Base-by-base conservation (phyloP, 371 early-diverging fungal species). In the Mucor saturninus region DNA sequence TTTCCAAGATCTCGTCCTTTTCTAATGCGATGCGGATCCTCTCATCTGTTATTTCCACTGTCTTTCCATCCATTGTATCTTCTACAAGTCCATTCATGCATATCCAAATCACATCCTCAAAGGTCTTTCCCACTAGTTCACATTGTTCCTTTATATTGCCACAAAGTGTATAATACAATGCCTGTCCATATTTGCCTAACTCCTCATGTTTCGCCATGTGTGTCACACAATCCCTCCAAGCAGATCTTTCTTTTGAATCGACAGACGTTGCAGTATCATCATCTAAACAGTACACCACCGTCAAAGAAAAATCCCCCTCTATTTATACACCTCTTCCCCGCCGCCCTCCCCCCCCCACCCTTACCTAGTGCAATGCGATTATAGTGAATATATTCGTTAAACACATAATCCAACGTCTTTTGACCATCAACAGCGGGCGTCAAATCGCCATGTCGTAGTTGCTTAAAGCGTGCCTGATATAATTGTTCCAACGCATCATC, bases 101-200 rank as follows among this genome's bases (percentile, higher is more conserved):
- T 0, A 69, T 61, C 79, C 79, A 79, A 11, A 79, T 46, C 1
- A 75, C 59, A 54, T 74, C 74, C 54, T 79, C 75, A 74, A 74
- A 79, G 2, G 74, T 69, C 21, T 69, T 42, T 38, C 76, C 72
- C 35, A 63, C 53, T 38, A 39, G 45, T 11, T 64, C 10, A 21
- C 59, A 64, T 14, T 60, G 46, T 2, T 63, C 51, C 0, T 11
- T n/a, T 51, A 56, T n/a, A 13, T 43, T 43, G 13, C 64, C 64
- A 14, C 42, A 51, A 40, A 63, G 37, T 14, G 37, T 31, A 35
- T 32, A 30, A 31, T 32, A 43, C 3, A 56, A 43, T 21, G 35
- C 48, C 9, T 29, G 42, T 45, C 28, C 52, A 21, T 59, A 32
- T 29, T 31, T 13, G 8, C 37, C 46, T 1, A 13, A 5, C 15